Conservation (phyloP, 192 early-diverging fungal species). For the Mortierella antarctica region DNA sequence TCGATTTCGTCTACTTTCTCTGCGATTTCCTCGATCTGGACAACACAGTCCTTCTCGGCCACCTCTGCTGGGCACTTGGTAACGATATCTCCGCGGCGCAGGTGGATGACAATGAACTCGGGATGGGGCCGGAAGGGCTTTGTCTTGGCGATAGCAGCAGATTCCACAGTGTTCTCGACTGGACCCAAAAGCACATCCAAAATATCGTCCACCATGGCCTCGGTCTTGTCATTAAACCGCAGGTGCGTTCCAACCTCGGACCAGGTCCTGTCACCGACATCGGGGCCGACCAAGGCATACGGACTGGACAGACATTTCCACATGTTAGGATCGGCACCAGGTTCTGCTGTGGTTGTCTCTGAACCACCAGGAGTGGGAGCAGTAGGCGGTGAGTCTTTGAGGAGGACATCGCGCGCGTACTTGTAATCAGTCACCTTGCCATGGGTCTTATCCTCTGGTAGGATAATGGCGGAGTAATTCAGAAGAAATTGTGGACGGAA, state of each 20-base stretch:
- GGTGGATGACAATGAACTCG: constrained; percentile 46
- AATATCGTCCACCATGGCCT: constrained; percentile 45
- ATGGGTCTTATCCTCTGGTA: constrained; percentile 8
- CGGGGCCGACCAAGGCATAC: constrained; percentile 18
- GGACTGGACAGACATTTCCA: constrained; percentile 41
- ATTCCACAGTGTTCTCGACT: background rate
- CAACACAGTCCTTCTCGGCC: constrained; percentile 35
- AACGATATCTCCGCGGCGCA: constrained; percentile 40
- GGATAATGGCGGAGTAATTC: constrained; percentile 8
- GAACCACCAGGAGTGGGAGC: background rate
- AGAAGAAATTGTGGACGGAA: constrained; percentile 40
- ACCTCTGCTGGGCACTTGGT: constrained; percentile 27
- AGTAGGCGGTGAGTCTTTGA: constrained; percentile 13
- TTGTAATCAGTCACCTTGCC: constrained; percentile 21
- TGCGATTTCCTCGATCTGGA: constrained; percentile 47
- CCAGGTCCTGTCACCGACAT: constrained; percentile 17
- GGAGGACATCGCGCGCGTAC: constrained; percentile 32
- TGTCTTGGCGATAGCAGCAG: background rate
- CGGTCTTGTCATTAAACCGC: constrained; percentile 32
- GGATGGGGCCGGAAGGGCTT: constrained; percentile 32
- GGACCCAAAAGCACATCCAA: constrained; percentile 31
- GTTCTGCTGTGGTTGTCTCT: background rate
- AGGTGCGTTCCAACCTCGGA: constrained; percentile 25
- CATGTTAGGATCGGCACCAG: constrained; percentile 23
- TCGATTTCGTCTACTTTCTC: constrained; percentile 44